Evolutionary conservation across 192 early-diverging fungal species (phyloP), one percentile per base, ranked within the genome.

Genomic region (Coemansia sp.): DNA sequence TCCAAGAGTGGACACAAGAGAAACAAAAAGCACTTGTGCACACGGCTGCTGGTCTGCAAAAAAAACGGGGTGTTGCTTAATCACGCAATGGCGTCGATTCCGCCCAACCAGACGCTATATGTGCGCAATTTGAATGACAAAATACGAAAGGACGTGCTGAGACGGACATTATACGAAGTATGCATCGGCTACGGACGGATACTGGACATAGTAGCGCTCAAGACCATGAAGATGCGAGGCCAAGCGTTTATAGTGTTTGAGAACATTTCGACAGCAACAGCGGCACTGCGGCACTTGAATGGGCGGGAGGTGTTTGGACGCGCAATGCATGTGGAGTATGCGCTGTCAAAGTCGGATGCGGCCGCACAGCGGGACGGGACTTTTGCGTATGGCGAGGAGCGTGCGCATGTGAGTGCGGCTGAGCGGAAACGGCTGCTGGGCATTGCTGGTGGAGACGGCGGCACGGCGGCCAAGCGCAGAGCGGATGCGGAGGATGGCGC

Each of bases 171-270:
- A 40, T 99, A 97, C 79, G 82, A 94, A 65, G 71, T 97, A 36
- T 99, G 97, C 73, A 87, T 93, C 15, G 82, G 91, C 5, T 95
- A 94, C 71, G 98, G 96, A 12, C 82, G 86, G 56, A 85, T 99
- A 36, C 68, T 96, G 19, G 94, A 94, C 73, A 89, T 99, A 19
- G 93, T 94, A 10, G 92, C 94, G 13, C 72, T 87, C 54, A 91
- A 92, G 69, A 96, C 91, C 8, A 66, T 75, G 36, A 90, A 88
- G 52, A 90, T 93, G 87, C 92, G 96, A 37, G 95, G 95, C 16
- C 98, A 99, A 80, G 98, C 98, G 0, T 96, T 94, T 74, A 76
- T 99, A 21, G 95, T 90, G 15, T 97, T 96, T 67, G 77, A 82
- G 39, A 91, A 96, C 65, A 88, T 96, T n/a, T 74, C 92, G 7